phyloP scores from a whole-genome alignment of 1,284 basidiomycete genomes.

The Abortiporus biennis region DNA sequence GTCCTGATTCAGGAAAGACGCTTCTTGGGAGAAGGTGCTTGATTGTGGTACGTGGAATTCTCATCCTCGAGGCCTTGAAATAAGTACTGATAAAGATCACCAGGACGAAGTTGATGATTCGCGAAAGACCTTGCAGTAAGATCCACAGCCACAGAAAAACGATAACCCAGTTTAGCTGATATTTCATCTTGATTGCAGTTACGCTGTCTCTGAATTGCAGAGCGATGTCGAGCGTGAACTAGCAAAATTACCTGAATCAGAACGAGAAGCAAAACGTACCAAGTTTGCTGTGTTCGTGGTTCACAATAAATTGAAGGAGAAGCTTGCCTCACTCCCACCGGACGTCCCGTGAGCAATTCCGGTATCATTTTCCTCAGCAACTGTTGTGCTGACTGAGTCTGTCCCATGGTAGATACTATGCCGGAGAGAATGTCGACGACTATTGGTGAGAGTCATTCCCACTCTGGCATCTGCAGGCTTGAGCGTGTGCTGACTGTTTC shows the following conservation, averaged over 20 bases:
- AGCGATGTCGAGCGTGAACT: constrained; percentile 82
- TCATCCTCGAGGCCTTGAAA: constrained; percentile 7
- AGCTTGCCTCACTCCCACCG: constrained; percentile 66
- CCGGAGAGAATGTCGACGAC: constrained; percentile 62
- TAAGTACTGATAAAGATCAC: constrained; percentile 1
- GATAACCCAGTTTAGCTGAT: constrained; percentile 4
- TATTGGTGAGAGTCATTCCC: constrained; percentile 27
- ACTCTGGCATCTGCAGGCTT: constrained; percentile 4
- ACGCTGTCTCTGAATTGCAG: constrained; percentile 81
- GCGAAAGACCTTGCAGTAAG: constrained; percentile 81
- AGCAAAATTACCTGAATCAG: constrained; percentile 51
- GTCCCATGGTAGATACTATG: constrained; percentile 49
- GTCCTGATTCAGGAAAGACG: constrained; percentile 58
- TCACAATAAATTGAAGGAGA: constrained; percentile 90
- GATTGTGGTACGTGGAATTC: constrained; percentile 63
- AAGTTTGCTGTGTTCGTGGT: constrained; percentile 91
- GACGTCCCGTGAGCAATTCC: constrained; percentile 51
- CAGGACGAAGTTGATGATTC: constrained; percentile 95
- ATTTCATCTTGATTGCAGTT: constrained; percentile 42
- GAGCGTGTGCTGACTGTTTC: constrained; percentile 10
- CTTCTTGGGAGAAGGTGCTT: constrained; percentile 77
- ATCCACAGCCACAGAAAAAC: no score
- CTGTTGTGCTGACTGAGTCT: constrained; percentile 1
- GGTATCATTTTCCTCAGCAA: constrained; percentile 1
- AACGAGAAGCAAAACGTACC: constrained; percentile 71